Base-by-base conservation (phyloP, 257 asterid species). In the Solanum acaule region DNA sequence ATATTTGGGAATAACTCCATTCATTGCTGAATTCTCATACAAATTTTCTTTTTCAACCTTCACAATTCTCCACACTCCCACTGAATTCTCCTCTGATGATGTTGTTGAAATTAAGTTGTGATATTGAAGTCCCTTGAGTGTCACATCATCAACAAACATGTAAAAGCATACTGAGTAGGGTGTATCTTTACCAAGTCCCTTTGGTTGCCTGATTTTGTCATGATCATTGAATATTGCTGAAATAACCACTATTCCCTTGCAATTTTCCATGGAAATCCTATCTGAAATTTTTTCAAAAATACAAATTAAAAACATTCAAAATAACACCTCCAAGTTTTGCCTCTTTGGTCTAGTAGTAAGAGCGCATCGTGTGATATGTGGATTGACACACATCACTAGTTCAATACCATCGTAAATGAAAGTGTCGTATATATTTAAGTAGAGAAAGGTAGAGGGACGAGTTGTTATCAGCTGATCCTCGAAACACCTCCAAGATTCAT, bases 121-220 rank as follows among this genome's bases (percentile, higher is more conserved):
- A 88, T 87, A 78, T 12, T 91, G 92, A 13, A 95, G 87, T 27
- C 93, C 88, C 2, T 89, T 71, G 14, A 95, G 93, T 4, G 99
- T 96, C 27, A 91, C 90, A 18, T 94, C 98, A 52, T 97, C 99
- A 3, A 95, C 96, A 23, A 97, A 95, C 98, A 96, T 93, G 95
- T 94, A 92, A 90, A 96, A 97, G 38, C 98, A 95, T 5, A 91
- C 98, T 10, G 83, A 15, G 6, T 93, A 93, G 6, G 90, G 89
- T 81, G 99, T 95, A 49, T 88, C 90, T 34, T 95, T 89, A 22
- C 99, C 99, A 10, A 97, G 86, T 71, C 98, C 98, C 78, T 72
- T 93, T n/a, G 99, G 99, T 86, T 97, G 99, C 87, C 99, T 93
- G 90, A 96, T 94, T 90, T 97, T 97, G 91, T 97, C 99, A 56